Conservation (phyloP, 1,139 yeast genomes). For the Spencermartinsiella ligniputridi region DNA sequence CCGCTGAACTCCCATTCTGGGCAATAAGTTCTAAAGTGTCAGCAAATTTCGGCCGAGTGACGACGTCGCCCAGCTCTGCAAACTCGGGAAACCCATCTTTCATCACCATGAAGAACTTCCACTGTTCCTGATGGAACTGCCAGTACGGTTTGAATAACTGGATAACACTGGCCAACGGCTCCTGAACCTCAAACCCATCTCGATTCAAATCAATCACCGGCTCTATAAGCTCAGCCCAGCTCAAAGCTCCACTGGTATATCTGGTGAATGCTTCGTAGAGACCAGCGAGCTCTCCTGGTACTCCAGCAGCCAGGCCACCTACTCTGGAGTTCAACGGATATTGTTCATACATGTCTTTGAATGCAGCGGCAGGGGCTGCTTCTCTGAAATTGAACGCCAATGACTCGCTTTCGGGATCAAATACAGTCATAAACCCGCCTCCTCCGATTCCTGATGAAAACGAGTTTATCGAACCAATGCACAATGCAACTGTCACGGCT, state of each 20-base stretch:
- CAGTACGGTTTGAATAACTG: slow-evolving; percentile 14
- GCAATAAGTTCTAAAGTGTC: slow-evolving; percentile 66
- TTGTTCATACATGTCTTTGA: slow-evolving; percentile 59
- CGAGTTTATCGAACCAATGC: slow-evolving; percentile 79
- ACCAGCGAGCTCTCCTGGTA: slow-evolving; percentile 90
- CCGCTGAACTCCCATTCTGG: slow-evolving; percentile 63
- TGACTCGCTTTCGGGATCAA: slow-evolving; percentile 42
- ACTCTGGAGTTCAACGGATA: slow-evolving; percentile 49
- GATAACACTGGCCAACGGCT: slow-evolving; percentile 43
- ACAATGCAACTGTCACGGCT: slow-evolving; percentile 80
- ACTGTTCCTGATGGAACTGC: slow-evolving; percentile 18
- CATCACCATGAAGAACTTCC: slow-evolving; percentile 35
- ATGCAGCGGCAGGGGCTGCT: slow-evolving; percentile 66
- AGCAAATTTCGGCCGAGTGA: slow-evolving; percentile 59
- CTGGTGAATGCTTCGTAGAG: slow-evolving; percentile 52
- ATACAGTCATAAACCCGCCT: slow-evolving; percentile 71
- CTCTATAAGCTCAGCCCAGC: slow-evolving; percentile 68
- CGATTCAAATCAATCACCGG: slow-evolving; percentile 72
- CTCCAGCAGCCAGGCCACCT: slow-evolving; percentile 82
- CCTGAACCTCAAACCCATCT: slow-evolving; percentile 60
- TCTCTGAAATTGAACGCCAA: slow-evolving; percentile 84
- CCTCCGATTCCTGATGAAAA: slow-evolving; percentile 94
- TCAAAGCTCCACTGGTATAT: slow-evolving; percentile 66
- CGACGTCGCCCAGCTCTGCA: slow-evolving; percentile 51
- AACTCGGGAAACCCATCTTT: slow-evolving; percentile 33